Evolutionary conservation across 2,329 filamentous ascomycete genomes (phyloP).

Genomic region (Botrytis cinerea): DNA sequence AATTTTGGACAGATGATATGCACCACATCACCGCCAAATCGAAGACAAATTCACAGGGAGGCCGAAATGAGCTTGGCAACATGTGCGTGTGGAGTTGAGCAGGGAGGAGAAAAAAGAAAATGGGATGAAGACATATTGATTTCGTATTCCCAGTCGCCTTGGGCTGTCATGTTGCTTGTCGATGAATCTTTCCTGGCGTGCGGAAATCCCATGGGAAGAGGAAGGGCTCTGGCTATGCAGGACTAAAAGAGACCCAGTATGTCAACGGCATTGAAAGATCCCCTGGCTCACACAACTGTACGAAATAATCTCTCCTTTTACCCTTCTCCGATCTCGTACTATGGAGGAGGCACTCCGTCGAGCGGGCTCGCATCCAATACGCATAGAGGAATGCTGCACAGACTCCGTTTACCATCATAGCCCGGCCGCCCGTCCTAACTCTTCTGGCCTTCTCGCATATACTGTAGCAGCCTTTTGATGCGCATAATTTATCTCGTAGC

Average conservation of each 20-base stretch:
- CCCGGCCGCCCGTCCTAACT: background rate
- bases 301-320: conserved; percentile 5
- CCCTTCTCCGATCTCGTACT: background rate
- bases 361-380: background rate
- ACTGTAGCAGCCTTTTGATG: background rate
- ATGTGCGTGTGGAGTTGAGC: background rate
- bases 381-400: conserved; percentile 1
- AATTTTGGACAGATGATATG: background rate
- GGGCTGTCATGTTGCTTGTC: background rate
- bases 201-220: background rate
- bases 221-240: background rate
- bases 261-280: conserved; percentile 1
- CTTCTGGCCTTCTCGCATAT: background rate
- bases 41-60: background rate
- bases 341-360: background rate
- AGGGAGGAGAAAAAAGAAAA: background rate
- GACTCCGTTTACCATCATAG: background rate
- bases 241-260: background rate
- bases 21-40: background rate
- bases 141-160: background rate
- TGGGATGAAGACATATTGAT: background rate
- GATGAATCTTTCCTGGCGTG: background rate
- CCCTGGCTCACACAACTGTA: conserved; percentile 4
- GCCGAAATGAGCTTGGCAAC: background rate
- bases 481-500: background rate